Base-by-base conservation (phyloP, 179 eudicot genomes). In the Corrigiola litoralis region DNA sequence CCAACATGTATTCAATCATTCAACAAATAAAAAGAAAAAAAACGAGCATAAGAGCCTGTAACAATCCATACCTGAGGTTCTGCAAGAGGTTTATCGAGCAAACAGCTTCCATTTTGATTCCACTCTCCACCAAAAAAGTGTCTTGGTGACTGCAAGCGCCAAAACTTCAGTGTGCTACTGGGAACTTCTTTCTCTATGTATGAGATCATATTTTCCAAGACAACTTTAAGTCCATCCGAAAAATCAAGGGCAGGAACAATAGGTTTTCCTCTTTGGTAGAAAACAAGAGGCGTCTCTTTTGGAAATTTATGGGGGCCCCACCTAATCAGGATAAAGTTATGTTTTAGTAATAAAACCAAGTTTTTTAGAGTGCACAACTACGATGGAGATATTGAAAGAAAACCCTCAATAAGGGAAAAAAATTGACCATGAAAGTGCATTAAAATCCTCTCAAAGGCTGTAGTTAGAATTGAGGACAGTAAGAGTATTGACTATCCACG, bases 21-120 rank as follows among this genome's bases (percentile, higher is more conserved):
- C 10, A 46, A 11, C 50, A 5, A 46, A 25, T 52, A 0, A 27
- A 52, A 27, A 1, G 32, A 7, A 34, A 33, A 33, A 9, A 34
- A 11, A 12, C 14, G 45, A 56, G 4, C 7, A 18, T 8, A 37
- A 34, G 64, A 62, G 23, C 24, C 9, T 2, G 24, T 4, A 31
- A 25, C 3, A 20, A 18, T 66, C n/a, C 56, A 46, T 55, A 92
- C 98, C 98, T 92, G 90, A 45, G 60, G 23, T 66, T 78, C 82
- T 44, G 83, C 77, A 40, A 92, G 94, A 45, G 95, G 95, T 42
- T 84, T 71, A 58, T 79, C 73, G 40, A 83, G 87, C 79, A 84
- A 65, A 80, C 98, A 92, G 75, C 98, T 90, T 24, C 98, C 97
- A 62, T 90, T 92, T 69, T 87, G 90, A 79, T 92, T 90, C 98